Base-by-base conservation (phyloP, 495 filamentous ascomycete species). In the Aspergillus nanangensis region DNA sequence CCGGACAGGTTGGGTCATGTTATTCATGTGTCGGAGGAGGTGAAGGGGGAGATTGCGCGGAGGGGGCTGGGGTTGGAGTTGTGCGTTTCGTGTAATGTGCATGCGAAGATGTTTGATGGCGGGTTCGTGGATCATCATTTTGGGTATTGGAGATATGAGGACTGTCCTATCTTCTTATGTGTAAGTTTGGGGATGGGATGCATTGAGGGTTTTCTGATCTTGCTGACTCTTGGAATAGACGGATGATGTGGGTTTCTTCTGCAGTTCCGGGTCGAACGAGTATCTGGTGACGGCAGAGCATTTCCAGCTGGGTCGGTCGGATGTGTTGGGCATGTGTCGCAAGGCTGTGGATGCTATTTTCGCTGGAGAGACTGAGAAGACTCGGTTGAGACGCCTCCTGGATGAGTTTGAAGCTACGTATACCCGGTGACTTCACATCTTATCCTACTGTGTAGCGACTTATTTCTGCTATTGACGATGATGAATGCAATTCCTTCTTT, bases 201-300 rank as follows among this genome's bases (percentile, higher is more conserved):
- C 23, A 18, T 36, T 58, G 23, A 48, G 23, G 18, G 19, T 36
- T 15, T 3, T 29, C 13, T 42, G 14, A 41, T 9, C 14, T 5
- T 29, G 25, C 25, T 29, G 25, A 29, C 25, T 29, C 7, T 11
- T 29, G 25, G 17, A 13, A 19, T 50, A 91, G 87, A 94, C 88
- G 1, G 88, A 94, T 63, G 88, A 94, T 64, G 87, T 95, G 17
- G 89, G 88, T 2, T 78, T 93, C 31, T 92, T 95, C 46, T 82
- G 79, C 32, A 90, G 84, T 60, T 75, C 78, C 1, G 64, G 92
- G n/a, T 90, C 84, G 10, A 83, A 90, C 50, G 89, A 95, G 55
- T 91, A 91, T 55, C 58, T 70, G 3, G 77, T 94, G 13, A 84
- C 84, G 10, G 80, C 84, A 3, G 60, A 86, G 60, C 80, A 90